These are phyloP conservation scores for Mucor mucedo DNA, from an alignment of 371 early-diverging fungal species.

Conservation along the genomic window DNA sequence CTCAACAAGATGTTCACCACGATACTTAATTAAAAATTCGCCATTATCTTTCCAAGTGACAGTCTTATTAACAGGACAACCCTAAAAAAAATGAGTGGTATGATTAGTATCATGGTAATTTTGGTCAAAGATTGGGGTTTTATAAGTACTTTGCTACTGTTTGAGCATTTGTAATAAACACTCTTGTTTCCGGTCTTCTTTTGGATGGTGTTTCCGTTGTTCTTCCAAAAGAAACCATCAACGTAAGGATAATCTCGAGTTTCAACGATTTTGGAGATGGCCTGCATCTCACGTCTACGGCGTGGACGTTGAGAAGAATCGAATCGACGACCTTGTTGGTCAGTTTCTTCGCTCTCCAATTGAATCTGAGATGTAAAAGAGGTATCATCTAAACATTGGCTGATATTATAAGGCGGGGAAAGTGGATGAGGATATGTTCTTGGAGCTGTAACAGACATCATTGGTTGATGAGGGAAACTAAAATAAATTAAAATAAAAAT, in stretches of 20 bases:
- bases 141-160: constrained; percentile 41
- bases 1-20: constrained; percentile 65
- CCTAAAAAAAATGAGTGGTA: constrained; percentile 28
- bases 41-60: constrained; percentile 67
- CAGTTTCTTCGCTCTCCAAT: background rate
- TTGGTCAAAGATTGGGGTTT: background rate
- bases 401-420: constrained; percentile 22
- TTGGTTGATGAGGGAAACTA: constrained; percentile 25
- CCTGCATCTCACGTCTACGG: constrained; percentile 63
- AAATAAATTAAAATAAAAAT: constrained; percentile 1
- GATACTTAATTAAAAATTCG: constrained; percentile 66
- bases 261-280: constrained; percentile 62
- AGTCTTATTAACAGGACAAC: constrained; percentile 70
- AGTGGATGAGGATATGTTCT: constrained; percentile 27
- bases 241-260: constrained; percentile 56
- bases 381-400: background rate
- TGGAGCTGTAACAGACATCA: constrained; percentile 12
- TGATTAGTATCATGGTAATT: background rate
- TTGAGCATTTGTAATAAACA: constrained; percentile 61
- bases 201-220: constrained; percentile 62
- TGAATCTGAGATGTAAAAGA: constrained; percentile 7
- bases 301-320: constrained; percentile 31
- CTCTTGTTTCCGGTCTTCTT: constrained; percentile 63
- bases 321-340: constrained; percentile 6
- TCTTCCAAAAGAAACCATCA: constrained; percentile 63